These are phyloP conservation scores for Saccharomyces eubayanus DNA, from an alignment of 805 yeast genomes.

Conservation along the genomic window DNA sequence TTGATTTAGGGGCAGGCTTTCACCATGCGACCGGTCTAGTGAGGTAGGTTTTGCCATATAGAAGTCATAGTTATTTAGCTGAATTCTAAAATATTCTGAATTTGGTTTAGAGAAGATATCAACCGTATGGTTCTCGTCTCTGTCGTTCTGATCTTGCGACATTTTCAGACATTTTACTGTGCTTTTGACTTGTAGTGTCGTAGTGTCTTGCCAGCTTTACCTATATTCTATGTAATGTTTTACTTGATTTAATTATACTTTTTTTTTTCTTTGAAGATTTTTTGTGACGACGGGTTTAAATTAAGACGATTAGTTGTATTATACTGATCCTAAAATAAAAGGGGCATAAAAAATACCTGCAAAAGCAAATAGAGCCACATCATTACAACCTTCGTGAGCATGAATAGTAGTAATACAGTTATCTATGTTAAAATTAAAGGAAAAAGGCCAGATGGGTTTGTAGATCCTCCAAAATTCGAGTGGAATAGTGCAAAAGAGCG, in stretches of 20 bases:
- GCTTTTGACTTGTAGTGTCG: background rate
- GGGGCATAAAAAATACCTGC: background rate
- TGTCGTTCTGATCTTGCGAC: background rate
- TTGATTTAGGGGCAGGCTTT: constrained; percentile 26
- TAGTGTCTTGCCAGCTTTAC: background rate
- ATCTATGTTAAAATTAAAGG: constrained; percentile 40
- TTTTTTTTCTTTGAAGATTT: background rate
- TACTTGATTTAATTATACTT: background rate
- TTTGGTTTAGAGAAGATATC: background rate
- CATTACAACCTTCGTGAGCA: constrained; percentile 1
- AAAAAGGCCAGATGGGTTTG: constrained; percentile 34
- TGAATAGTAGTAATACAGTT: constrained; percentile 28
- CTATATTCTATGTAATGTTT: background rate
- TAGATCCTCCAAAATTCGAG: constrained; percentile 33
- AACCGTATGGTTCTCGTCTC: background rate
- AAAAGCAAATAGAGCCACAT: background rate
- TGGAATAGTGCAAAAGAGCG: constrained; percentile 28
- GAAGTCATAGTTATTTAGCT: constrained; percentile 57
- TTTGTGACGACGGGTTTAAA: background rate
- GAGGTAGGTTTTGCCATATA: constrained; percentile 50
- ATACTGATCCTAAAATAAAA: background rate
- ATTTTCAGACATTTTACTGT: background rate
- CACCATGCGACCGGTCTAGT: constrained; percentile 41
- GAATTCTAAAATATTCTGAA: constrained; percentile 34
- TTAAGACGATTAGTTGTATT: background rate